Conservation (phyloP, 805 yeast species). For the Metschnikowia similis region DNA sequence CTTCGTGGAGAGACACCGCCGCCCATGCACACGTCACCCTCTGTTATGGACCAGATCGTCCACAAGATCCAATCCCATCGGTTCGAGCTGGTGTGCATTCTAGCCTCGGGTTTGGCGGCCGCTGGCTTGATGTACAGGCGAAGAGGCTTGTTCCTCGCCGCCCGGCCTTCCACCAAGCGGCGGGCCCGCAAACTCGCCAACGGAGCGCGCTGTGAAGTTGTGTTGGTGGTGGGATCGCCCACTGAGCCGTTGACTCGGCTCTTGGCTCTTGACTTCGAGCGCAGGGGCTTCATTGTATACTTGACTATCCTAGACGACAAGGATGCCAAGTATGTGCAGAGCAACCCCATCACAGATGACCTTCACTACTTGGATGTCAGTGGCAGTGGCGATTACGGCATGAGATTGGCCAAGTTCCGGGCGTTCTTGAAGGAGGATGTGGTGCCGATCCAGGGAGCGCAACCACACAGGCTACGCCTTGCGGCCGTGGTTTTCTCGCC, state of each 20-base stretch:
- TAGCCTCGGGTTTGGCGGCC: conserved; percentile 10
- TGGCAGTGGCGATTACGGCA: conserved; percentile 39
- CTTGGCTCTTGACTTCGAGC: conserved; percentile 69
- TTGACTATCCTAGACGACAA: conserved; percentile 64
- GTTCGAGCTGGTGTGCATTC: conserved; percentile 4
- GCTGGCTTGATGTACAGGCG: conserved; percentile 7
- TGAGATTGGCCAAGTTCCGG: conserved; percentile 48
- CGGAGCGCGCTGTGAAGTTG: conserved; percentile 74
- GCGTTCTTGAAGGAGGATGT: conserved; percentile 50
- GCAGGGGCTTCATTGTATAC: conserved; percentile 77
- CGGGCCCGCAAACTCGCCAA: conserved; percentile 59
- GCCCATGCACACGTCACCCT: conserved; percentile 1
- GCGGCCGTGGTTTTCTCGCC: conserved; percentile 71
- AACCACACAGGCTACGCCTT: conserved; percentile 51
- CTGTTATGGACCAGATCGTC: background rate
- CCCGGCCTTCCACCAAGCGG: conserved; percentile 26
- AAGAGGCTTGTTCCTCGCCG: conserved; percentile 6
- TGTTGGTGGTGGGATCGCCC: conserved; percentile 72
- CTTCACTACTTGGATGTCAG: conserved; percentile 60
- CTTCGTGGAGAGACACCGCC: background rate
- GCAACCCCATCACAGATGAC: conserved; percentile 61
- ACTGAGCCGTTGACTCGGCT: conserved; percentile 67
- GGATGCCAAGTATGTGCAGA: conserved; percentile 48
- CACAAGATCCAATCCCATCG: conserved; percentile 1
- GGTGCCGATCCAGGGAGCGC: conserved; percentile 55